Evolutionary conservation across 371 early-diverging fungal species (phyloP).

Genomic region (Mucor indicus): DNA sequence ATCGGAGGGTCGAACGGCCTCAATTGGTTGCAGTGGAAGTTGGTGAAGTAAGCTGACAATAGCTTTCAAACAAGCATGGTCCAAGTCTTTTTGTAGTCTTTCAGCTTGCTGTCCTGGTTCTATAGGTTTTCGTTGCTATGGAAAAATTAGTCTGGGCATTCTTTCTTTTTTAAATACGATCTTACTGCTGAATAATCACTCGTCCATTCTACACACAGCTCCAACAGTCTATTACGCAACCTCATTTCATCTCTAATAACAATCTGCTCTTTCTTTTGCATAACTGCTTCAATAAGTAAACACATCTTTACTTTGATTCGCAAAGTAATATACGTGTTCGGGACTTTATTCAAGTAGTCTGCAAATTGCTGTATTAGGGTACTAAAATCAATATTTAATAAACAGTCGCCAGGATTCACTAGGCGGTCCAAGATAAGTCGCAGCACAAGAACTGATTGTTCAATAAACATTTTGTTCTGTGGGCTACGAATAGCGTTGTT

Average conservation of each 20-base stretch:
- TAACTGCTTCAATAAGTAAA: slow-evolving; percentile 74
- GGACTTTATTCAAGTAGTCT: slow-evolving; percentile 72
- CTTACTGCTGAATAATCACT: slow-evolving; percentile 66
- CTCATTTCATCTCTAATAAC: slow-evolving; percentile 79
- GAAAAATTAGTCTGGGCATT: background rate
- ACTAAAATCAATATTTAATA: slow-evolving; percentile 82
- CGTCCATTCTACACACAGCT: slow-evolving; percentile 83
- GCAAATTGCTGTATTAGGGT: slow-evolving; percentile 71
- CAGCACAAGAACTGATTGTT: slow-evolving; percentile 80
- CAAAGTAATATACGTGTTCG: slow-evolving; percentile 53
- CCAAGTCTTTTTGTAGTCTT: slow-evolving; percentile 74
- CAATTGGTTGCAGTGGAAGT: slow-evolving; percentile 79
- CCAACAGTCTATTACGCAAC: slow-evolving; percentile 77
- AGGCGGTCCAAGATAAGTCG: slow-evolving; percentile 80
- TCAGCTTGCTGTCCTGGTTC: slow-evolving; percentile 34
- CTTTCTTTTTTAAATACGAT: background rate
- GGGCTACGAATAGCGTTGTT: slow-evolving; percentile 73
- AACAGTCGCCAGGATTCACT: slow-evolving; percentile 60
- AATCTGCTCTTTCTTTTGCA: slow-evolving; percentile 78
- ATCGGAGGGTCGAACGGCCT: slow-evolving; percentile 56
- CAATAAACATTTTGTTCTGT: slow-evolving; percentile 81
- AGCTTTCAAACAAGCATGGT: slow-evolving; percentile 79
- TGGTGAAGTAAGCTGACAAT: slow-evolving; percentile 75
- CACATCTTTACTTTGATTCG: slow-evolving; percentile 87
- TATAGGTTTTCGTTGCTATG: slow-evolving; percentile 17